Percentiles rank a stretch among this genome's conserved stretches.
phyloP scores from a whole-genome alignment of 495 filamentous ascomycete species.

The Hypoxylon fragiforme region DNA sequence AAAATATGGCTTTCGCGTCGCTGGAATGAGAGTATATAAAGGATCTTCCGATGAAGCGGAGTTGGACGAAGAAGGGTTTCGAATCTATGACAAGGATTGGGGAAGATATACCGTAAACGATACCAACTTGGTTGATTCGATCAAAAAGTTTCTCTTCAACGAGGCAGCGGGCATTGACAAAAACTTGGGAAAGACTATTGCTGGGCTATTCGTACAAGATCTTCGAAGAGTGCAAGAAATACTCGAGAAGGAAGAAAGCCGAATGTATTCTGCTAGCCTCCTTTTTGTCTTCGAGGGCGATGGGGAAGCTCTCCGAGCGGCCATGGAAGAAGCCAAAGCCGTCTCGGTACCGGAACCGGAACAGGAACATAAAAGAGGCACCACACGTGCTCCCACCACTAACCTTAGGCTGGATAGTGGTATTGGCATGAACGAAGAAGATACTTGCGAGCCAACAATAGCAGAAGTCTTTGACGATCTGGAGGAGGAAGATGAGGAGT shows the following conservation, averaged over 20 bases:
- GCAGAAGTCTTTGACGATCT: slow-evolving; percentile 42
- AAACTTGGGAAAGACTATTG: slow-evolving; percentile 58
- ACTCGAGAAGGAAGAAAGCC: slow-evolving; percentile 75
- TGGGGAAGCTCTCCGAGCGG: slow-evolving; percentile 63
- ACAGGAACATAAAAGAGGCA: slow-evolving; percentile 39
- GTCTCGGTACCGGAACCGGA: too few relatives aligned
- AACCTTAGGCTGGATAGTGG: slow-evolving; percentile 49
- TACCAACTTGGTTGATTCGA: slow-evolving; percentile 72
- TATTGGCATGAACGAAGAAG: slow-evolving; percentile 47
- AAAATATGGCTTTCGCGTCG: slow-evolving; percentile 81
- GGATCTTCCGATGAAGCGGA: slow-evolving; percentile 57
- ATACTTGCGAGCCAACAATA: slow-evolving; percentile 25
- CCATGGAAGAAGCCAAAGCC: slow-evolving; percentile 64
- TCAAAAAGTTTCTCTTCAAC: slow-evolving; percentile 73
- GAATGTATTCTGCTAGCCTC: slow-evolving; percentile 92
- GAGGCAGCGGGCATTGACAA: slow-evolving; percentile 60
- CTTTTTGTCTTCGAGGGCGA: slow-evolving; percentile 94
- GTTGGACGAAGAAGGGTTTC: slow-evolving; percentile 57
- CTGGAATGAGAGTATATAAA: slow-evolving; percentile 91
- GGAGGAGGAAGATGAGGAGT: slow-evolving; percentile 67
- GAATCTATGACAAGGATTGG: slow-evolving; percentile 84
- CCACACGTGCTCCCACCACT: slow-evolving; percentile 29
- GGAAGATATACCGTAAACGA: slow-evolving; percentile 70
- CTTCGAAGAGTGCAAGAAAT: slow-evolving; percentile 64
- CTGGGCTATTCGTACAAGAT: slow-evolving; percentile 66